Percentiles rank a stretch among this genome's conserved stretches.
These are phyloP conservation scores for Smithsoniella earleae DNA, from an alignment of 163 green algal genomes.

Conservation along the genomic window DNA sequence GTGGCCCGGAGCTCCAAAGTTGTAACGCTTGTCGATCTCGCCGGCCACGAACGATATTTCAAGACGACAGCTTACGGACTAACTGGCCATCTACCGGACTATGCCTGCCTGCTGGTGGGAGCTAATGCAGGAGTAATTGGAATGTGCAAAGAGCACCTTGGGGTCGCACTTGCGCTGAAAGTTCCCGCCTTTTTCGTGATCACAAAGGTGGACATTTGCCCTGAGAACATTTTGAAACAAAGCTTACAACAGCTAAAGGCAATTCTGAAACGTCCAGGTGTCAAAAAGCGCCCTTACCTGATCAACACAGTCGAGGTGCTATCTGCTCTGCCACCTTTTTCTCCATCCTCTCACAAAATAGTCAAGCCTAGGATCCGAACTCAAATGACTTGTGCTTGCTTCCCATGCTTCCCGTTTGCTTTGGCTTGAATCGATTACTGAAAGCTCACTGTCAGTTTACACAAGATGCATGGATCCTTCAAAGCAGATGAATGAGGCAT, in stretches of 20 bases:
- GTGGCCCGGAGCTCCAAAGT: constrained; percentile 60
- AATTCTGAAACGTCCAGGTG: constrained; percentile 62
- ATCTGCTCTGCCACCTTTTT: too few species aligned
- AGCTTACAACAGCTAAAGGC: constrained; percentile 43
- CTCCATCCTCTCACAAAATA: too few species aligned
- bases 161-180: constrained; percentile 80
- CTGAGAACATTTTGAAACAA: constrained; percentile 71
- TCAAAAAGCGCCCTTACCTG: constrained; percentile 65
- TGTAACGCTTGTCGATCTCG: constrained; percentile 79
- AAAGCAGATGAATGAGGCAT: too few species aligned
- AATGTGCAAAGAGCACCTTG: constrained; percentile 86
- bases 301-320: constrained; percentile 39
- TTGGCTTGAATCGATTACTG: too few species aligned
- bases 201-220: constrained; percentile 81
- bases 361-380: too few species aligned
- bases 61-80: constrained; percentile 77
- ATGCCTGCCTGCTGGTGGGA: constrained; percentile 76
- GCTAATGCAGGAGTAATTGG: constrained; percentile 71
- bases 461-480: too few species aligned
- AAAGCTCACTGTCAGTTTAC: too few species aligned
- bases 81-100: constrained; percentile 78
- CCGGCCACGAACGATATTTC: constrained; percentile 86
- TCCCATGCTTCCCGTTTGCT: too few species aligned
- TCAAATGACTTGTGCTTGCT: too few species aligned
- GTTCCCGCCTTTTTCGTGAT: constrained; percentile 73